Conservation (phyloP, 2,329 filamentous ascomycete genomes). For the Rhytidhysteron rufulum region DNA sequence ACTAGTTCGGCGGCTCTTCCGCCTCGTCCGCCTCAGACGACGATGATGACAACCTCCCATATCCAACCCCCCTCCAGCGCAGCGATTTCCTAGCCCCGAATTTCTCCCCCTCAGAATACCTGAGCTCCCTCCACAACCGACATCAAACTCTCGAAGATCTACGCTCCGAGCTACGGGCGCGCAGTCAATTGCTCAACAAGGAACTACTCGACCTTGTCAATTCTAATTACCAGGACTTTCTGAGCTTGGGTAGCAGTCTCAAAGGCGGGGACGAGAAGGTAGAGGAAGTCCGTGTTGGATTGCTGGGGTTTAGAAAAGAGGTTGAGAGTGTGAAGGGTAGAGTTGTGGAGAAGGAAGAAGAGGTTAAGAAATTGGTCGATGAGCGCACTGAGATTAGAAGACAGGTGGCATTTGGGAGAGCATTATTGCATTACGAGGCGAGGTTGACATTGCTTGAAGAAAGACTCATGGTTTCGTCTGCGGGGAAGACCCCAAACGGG, state of each 20-base stretch:
- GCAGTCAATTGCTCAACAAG: conserved; percentile 73
- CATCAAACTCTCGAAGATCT: conserved; percentile 97
- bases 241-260: conserved; percentile 76
- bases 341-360: conserved; percentile 60
- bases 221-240: conserved; percentile 86
- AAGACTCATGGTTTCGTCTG: conserved; percentile 52
- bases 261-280: conserved; percentile 87
- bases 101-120: conserved; percentile 79
- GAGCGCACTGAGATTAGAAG: conserved; percentile 67
- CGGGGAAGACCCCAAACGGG: conserved; percentile 15
- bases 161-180: conserved; percentile 76
- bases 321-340: conserved; percentile 68
- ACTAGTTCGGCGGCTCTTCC: conserved; percentile 33
- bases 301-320: conserved; percentile 81
- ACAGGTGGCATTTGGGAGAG: conserved; percentile 60
- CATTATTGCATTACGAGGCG: conserved; percentile 64
- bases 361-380: conserved; percentile 60
- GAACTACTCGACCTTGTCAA: conserved; percentile 95
- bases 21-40: conserved; percentile 56
- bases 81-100: conserved; percentile 70
- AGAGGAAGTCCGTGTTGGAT: conserved; percentile 80
- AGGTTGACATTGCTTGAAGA: conserved; percentile 61
- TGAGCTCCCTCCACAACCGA: conserved; percentile 76
- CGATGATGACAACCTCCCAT: conserved; percentile 67
- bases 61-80: conserved; percentile 79